Evolutionary conservation across 169 alveolate species (phyloP), one percentile per base, ranked within the genome.

Genomic region (Plasmodium vinckei): DNA sequence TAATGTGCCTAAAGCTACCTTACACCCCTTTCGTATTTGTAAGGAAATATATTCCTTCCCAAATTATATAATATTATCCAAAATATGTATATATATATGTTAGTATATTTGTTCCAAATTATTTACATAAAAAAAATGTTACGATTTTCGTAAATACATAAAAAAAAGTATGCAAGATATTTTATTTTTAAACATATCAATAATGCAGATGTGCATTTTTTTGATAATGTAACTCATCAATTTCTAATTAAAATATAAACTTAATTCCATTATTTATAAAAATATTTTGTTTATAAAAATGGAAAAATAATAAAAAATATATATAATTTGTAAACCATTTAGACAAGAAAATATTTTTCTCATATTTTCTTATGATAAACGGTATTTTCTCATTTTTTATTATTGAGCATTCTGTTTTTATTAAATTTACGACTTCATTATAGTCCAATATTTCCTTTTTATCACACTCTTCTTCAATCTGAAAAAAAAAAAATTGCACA

Each of bases 381-480:
- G 89, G 89, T 12, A 79, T 79, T 67, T 79, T 65, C 25, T 79
- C 46, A 79, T 79, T 79, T 68, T 67, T 53, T 51, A 79, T 79
- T 25, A 56, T 79, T 19, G 61, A 3, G 21, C 89, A 79, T 21
- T 79, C 84, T 60, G 15, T 21, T 67, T 56, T 79, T 51, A 79
- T 79, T 65, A 79, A 53, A 33, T 79, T 47, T 21, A 79, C 89
- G 2, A 79, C 89, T 53, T 79, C 89, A 51, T 49, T 56, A 54
- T 79, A 65, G 25, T 79, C 71, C 27, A 79, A 61, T 25, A 79
- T 67, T 67, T 79, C 89, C 47, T 54, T 79, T 12, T 79, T 71
- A 23, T 79, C 89, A 27, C 89, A 79, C 44, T 79, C 89, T 33
- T 65, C 82, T 67, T 79, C 89, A 42, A 79, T 44, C 89, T 79